phyloP scores from a whole-genome alignment of 306 rosid species.

The Sesbania bispinosa region DNA sequence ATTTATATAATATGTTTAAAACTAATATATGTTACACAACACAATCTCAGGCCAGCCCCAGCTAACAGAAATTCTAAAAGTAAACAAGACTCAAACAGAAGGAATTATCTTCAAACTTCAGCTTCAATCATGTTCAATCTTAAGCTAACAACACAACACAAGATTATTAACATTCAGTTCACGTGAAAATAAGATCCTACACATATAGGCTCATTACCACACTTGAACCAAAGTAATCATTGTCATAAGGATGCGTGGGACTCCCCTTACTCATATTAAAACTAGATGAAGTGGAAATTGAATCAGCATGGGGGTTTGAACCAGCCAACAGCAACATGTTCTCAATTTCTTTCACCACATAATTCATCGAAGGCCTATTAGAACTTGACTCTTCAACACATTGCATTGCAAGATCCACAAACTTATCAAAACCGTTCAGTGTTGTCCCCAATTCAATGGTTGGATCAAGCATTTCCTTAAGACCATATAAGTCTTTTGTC shows the following conservation, averaged over 20 bases:
- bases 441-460: conserved; percentile 26
- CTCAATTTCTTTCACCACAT: conserved; percentile 65
- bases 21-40: too few species aligned
- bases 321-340: conserved; percentile 47
- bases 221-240: conserved; percentile 38
- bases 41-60: too few species aligned
- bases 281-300: conserved; percentile 43
- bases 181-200: not conserved
- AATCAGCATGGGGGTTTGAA: conserved; percentile 42
- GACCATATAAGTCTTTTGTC: conserved; percentile 35
- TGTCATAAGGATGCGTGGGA: conserved; percentile 41
- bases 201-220: not conserved
- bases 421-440: conserved; percentile 46
- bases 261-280: conserved; percentile 28
- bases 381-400: conserved; percentile 53
- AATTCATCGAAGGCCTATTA: conserved; percentile 62
- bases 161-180: not conserved
- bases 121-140: conserved; percentile 2
- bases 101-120: too few species aligned
- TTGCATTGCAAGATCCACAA: conserved; percentile 55
- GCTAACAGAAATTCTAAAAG: too few species aligned
- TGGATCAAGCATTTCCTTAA: conserved; percentile 48
- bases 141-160: not conserved
- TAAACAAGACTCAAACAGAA: conserved; percentile 8
- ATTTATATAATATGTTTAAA: too few species aligned